Conservation (phyloP, 176 grass and related monocot genomes). For the Otatea glauca region DNA sequence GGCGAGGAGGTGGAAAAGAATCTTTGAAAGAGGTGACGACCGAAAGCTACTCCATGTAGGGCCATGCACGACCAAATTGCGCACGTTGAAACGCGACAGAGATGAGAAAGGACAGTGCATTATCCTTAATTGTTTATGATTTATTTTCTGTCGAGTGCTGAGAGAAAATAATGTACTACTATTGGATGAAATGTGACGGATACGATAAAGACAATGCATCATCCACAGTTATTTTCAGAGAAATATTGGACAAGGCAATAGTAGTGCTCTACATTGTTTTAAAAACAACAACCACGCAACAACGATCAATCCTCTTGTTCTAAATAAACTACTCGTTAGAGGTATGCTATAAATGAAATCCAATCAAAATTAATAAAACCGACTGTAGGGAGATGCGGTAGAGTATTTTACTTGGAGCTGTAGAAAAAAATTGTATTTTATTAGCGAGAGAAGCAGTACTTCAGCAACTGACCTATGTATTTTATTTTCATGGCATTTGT, state of each 20-base stretch:
- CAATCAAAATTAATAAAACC: too few relatives aligned
- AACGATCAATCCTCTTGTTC: too few relatives aligned
- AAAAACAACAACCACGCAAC: background rate
- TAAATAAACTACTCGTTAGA: too few relatives aligned
- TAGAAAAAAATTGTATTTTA: background rate
- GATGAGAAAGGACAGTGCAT: constrained; percentile 33
- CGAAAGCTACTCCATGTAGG: constrained; percentile 46
- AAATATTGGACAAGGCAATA: background rate
- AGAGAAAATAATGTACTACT: too few relatives aligned
- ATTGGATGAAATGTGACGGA: background rate
- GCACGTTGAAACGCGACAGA: constrained; percentile 46
- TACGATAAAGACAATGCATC: background rate
- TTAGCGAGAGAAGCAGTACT: background rate
- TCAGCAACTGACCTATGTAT: background rate
- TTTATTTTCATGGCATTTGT: constrained; percentile 13
- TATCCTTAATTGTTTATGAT: background rate
- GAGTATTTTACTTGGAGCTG: background rate
- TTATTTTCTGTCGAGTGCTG: background rate
- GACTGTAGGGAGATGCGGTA: background rate
- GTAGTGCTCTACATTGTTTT: background rate
- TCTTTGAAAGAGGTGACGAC: constrained; percentile 26
- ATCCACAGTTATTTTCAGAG: background rate
- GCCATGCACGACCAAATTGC: constrained; percentile 41
- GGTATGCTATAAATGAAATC: too few relatives aligned
- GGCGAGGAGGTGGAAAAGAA: constrained; percentile 36